A percentile compares a stretch with the other conserved stretches of the same genome.
These are phyloP conservation scores for Lyophyllum decastes DNA, from an alignment of 768 basidiomycete species.

Conservation along the genomic window DNA sequence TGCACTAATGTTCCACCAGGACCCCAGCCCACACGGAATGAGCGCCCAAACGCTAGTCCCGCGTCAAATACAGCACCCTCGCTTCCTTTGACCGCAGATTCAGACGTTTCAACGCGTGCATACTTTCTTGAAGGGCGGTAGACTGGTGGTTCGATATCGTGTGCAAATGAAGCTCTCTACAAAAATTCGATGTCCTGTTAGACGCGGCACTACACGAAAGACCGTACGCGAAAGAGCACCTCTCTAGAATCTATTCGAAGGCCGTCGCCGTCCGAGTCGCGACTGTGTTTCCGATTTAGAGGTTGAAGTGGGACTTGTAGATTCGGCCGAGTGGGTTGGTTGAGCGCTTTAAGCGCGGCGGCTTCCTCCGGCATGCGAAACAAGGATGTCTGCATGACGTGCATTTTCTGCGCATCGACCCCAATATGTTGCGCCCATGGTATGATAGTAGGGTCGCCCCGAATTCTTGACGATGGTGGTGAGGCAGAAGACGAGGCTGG, in stretches of 20 bases:
- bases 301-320: slow-evolving; percentile 37
- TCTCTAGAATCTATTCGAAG: slow-evolving; percentile 61
- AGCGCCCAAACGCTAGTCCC: slow-evolving; percentile 82
- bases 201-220: not conserved
- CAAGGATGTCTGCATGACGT: slow-evolving; percentile 90
- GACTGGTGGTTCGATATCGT: slow-evolving; percentile 65
- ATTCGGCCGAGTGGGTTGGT: slow-evolving; percentile 37
- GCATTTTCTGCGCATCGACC: slow-evolving; percentile 85
- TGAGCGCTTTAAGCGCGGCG: slow-evolving; percentile 58
- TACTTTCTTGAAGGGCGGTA: slow-evolving; percentile 82
- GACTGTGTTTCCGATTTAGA: slow-evolving; percentile 69
- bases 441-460: slow-evolving; percentile 51
- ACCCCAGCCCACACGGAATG: slow-evolving; percentile 91
- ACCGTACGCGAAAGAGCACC: slow-evolving; percentile 29
- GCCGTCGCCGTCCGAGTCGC: slow-evolving; percentile 77
- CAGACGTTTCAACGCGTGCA: slow-evolving; percentile 67
- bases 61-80: slow-evolving; percentile 78
- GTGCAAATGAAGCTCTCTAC: slow-evolving; percentile 80
- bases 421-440: slow-evolving; percentile 76
- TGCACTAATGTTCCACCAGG: slow-evolving; percentile 76
- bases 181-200: slow-evolving; percentile 3
- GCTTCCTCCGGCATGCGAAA: slow-evolving; percentile 80
- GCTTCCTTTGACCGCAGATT: slow-evolving; percentile 61
- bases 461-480: slow-evolving; percentile 33
- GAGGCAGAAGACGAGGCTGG: slow-evolving; percentile 30